These are phyloP conservation scores for Metschnikowia colocasiae DNA, from an alignment of 805 yeast genomes.

Conservation along the genomic window DNA sequence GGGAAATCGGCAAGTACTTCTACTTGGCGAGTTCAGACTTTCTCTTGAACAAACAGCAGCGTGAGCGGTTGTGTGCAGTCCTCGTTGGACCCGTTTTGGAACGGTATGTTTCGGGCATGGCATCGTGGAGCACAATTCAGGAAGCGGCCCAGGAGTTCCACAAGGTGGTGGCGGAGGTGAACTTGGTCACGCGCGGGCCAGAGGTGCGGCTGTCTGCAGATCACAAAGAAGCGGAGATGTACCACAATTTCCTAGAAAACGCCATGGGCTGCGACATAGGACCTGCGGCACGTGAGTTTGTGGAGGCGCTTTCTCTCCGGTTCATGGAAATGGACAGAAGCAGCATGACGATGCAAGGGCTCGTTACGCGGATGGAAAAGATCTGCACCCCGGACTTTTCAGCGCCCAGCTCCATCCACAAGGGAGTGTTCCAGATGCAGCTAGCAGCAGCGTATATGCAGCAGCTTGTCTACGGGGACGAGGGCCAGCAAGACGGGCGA, in stretches of 20 bases:
- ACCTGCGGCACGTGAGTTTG: neutral
- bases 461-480: neutral
- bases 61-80: constrained; percentile 8
- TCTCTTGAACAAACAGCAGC: constrained; percentile 22
- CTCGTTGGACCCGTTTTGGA: constrained; percentile 21
- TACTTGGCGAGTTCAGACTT: constrained; percentile 26
- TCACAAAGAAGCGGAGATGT: constrained; percentile 21
- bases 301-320: constrained; percentile 1
- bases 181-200: constrained; percentile 8
- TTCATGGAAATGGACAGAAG: neutral
- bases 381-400: constrained; percentile 5
- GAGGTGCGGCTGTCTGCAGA: constrained; percentile 7
- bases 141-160: neutral
- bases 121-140: neutral
- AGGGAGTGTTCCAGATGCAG: constrained; percentile 19
- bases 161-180: constrained; percentile 1
- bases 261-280: constrained; percentile 2
- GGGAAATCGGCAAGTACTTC: constrained; percentile 12
- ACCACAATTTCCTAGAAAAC: constrained; percentile 17
- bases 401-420: constrained; percentile 11
- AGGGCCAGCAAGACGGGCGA: neutral
- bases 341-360: neutral
- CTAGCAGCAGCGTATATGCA: constrained; percentile 9
- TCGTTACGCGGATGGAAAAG: neutral
- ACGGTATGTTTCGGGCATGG: constrained; percentile 3